Conservation (phyloP, 139 green algal species). For the Protoeuglena noctilucae region DNA sequence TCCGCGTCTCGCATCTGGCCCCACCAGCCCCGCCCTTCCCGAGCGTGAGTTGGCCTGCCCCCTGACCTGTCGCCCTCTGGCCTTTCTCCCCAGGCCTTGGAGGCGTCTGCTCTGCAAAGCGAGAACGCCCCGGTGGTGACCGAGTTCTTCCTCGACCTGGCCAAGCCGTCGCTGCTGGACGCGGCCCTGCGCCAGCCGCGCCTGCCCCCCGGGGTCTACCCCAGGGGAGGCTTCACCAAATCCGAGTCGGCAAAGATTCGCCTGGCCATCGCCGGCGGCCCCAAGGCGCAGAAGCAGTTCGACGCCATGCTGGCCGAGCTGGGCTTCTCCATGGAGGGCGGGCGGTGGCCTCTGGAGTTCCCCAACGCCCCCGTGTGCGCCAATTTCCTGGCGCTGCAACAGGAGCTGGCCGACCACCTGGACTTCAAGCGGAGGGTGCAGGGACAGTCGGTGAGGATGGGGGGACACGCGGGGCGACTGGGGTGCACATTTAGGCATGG, state of each 20-base stretch:
- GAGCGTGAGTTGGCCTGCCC: not conserved
- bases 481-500: no score
- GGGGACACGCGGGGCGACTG: no score
- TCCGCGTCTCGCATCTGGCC: no score
- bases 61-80: not conserved
- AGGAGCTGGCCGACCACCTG: conserved; percentile 37
- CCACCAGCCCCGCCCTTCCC: not conserved
- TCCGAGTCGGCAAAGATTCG: conserved; percentile 21
- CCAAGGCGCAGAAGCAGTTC: conserved; percentile 38
- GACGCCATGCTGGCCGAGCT: conserved; percentile 39
- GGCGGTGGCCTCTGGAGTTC: conserved; percentile 17
- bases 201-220: conserved; percentile 29
- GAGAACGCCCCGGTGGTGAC: no score
- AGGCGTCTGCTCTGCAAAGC: not conserved
- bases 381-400: conserved; percentile 39
- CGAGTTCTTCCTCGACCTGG: conserved; percentile 8
- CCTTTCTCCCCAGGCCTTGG: not conserved
- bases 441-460: no score
- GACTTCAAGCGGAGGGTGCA: conserved; percentile 37
- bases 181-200: conserved; percentile 19
- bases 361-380: conserved; percentile 30
- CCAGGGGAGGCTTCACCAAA: conserved; percentile 24
- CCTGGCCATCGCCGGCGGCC: conserved; percentile 13
- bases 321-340: conserved; percentile 13
- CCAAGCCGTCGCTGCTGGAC: conserved; percentile 39